Evolutionary conservation across 768 basidiomycete species (phyloP).

Genomic region (Trametes sanguinea): DNA sequence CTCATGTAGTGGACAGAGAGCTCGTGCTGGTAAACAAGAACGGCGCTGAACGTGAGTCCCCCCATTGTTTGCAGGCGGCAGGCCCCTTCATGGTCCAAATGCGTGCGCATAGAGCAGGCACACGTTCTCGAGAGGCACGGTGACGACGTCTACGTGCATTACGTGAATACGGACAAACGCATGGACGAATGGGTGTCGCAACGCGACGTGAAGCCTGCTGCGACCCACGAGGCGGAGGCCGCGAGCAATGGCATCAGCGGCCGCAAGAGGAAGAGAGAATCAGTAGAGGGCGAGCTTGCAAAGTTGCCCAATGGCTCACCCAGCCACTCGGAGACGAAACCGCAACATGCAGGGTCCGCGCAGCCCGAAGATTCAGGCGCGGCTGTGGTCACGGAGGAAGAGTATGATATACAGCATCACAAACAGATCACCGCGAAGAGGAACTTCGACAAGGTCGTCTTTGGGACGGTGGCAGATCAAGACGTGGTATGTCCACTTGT

Average conservation of each 20-base stretch:
- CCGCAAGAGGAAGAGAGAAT: conserved; percentile 32
- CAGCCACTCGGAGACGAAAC: conserved; percentile 1
- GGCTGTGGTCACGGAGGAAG: conserved; percentile 59
- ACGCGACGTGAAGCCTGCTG: conserved; percentile 39
- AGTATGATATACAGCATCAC: conserved; percentile 68
- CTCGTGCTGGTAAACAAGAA: conserved; percentile 25
- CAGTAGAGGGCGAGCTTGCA: conserved; percentile 4
- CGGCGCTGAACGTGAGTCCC: conserved; percentile 23
- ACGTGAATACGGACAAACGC: conserved; percentile 66
- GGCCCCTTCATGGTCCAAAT: too few species aligned
- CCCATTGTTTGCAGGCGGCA: background rate
- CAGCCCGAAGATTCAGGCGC: conserved; percentile 21
- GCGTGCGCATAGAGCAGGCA: conserved; percentile 43
- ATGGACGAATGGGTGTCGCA: conserved; percentile 74
- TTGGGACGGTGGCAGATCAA: conserved; percentile 87
- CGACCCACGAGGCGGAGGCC: conserved; percentile 27
- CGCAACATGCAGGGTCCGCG: conserved; percentile 10
- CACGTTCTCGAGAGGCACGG: conserved; percentile 53
- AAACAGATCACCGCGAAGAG: conserved; percentile 67
- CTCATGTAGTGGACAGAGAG: conserved; percentile 17
- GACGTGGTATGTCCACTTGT: conserved; percentile 66
- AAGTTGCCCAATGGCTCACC: conserved; percentile 16
- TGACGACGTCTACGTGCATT: conserved; percentile 70
- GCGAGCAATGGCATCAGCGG: conserved; percentile 25
- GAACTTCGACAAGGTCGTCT: conserved; percentile 86